Evolutionary conservation across 163 green algal genomes (phyloP).

Genomic region (Volvox carteri): DNA sequence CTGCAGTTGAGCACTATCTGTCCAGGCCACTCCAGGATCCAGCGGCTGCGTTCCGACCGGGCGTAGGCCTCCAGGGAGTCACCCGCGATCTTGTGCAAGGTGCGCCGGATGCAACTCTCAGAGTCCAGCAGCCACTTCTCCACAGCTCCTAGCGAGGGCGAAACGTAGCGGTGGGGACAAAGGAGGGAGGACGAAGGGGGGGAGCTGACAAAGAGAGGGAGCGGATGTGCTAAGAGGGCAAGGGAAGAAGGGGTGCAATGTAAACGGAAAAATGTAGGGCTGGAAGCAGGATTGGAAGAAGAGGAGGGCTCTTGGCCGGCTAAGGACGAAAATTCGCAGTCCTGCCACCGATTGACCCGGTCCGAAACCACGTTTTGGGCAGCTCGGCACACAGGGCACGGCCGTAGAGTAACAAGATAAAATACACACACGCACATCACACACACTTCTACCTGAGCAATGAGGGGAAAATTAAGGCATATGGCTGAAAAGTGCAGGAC

Average conservation of each 20-base stretch:
- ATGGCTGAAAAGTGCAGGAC: too few species aligned
- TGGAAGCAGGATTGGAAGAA: neutral
- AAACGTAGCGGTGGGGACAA: neutral
- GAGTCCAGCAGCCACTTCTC: slow-evolving; percentile 80
- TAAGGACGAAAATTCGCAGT: too few species aligned
- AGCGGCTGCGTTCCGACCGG: slow-evolving; percentile 67
- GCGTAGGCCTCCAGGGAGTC: slow-evolving; percentile 76
- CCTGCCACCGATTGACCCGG: too few species aligned
- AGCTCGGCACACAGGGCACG: too few species aligned
- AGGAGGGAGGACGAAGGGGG: neutral
- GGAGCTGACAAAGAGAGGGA: neutral
- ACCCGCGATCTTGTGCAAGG: slow-evolving; percentile 79
- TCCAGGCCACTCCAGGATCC: slow-evolving; percentile 86
- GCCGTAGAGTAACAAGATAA: too few species aligned
- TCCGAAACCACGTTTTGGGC: too few species aligned
- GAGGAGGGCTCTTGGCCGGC: too few species aligned
- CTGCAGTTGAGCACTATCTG: slow-evolving; percentile 86
- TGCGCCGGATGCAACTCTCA: slow-evolving; percentile 77
- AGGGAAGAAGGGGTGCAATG: neutral
- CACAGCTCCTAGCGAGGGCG: slow-evolving; percentile 60
- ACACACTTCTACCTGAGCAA: too few species aligned
- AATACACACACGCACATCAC: too few species aligned
- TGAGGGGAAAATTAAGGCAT: too few species aligned
- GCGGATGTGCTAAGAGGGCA: neutral
- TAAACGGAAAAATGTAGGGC: neutral